phyloP scores from a whole-genome alignment of 2,329 filamentous ascomycete species.

The Curvularia spicifera region DNA sequence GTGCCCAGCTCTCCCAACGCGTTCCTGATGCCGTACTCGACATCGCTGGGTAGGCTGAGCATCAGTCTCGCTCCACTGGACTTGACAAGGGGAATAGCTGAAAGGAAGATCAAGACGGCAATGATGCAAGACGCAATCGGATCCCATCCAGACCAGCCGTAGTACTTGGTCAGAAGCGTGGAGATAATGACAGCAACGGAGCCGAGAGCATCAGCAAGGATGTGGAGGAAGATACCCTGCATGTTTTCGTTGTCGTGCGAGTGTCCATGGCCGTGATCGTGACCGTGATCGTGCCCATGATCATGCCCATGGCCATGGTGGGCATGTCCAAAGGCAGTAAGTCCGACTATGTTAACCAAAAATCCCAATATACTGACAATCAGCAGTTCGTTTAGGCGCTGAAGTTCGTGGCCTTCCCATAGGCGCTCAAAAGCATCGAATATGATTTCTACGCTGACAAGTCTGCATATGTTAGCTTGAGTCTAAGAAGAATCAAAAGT shows the following conservation, averaged over 20 bases:
- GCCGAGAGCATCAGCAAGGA: slow-evolving; percentile 91
- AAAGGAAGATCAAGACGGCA: slow-evolving; percentile 89
- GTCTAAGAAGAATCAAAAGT: not conserved
- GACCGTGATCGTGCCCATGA: slow-evolving; percentile 43
- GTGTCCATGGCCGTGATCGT: slow-evolving; percentile 40
- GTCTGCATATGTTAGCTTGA: slow-evolving; percentile 55
- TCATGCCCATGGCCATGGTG: slow-evolving; percentile 62
- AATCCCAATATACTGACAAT: slow-evolving; percentile 87
- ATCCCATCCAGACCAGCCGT: slow-evolving; percentile 93
- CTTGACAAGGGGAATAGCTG: slow-evolving; percentile 84
- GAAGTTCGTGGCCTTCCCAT: slow-evolving; percentile 81
- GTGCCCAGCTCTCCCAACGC: slow-evolving; percentile 82
- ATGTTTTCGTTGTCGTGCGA: slow-evolving; percentile 95
- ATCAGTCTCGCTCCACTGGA: slow-evolving; percentile 83
- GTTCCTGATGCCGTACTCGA: slow-evolving; percentile 87
- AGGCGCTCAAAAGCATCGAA: slow-evolving; percentile 92
- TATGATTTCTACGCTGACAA: slow-evolving; percentile 94
- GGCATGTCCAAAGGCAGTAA: slow-evolving; percentile 76
- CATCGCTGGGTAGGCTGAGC: slow-evolving; percentile 80
- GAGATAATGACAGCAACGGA: slow-evolving; percentile 94
- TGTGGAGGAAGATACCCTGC: slow-evolving; percentile 95
- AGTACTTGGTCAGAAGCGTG: slow-evolving; percentile 83
- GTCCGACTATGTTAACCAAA: slow-evolving; percentile 88
- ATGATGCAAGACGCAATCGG: slow-evolving; percentile 93
- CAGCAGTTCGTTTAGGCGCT: slow-evolving; percentile 83